Base-by-base conservation (phyloP, 2,329 filamentous ascomycete species). In the Anisogramma anomala region DNA sequence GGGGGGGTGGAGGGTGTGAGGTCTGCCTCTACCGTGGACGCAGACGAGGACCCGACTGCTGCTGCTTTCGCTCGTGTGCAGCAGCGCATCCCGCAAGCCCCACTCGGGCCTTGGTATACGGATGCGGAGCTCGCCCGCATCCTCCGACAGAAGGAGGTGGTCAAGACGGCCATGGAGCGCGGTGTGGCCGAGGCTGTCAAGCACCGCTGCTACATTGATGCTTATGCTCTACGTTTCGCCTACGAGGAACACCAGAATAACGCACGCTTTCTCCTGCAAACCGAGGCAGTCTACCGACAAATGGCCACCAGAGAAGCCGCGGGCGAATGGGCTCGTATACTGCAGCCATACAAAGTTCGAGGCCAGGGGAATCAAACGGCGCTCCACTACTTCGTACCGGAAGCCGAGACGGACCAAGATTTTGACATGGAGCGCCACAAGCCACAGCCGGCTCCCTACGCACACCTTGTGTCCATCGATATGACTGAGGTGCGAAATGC, bases 161-260 rank as follows among this genome's bases (percentile, higher is more conserved):
- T 65, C 19, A 71, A 71, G 50, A 68, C 62, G 52, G 68, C 76
- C 20, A 63, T 80, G 28, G 70, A 76, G 54, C 53, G 58, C 23
- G 73, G 74, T n/a, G 71, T 79, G 22, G 67, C 75, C 8, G 67
- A 76, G 52, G 75, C 75, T 4, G 56, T 80, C 36, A 60, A 65
- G 45, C 66, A 72, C 52, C 64, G 65, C 47, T 71, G 72, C 44
- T 79, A 74, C 54, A 72, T 74, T 40, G 79, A 75, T 7, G 77
- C 76, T 2, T 79, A 69, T 62, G 74, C 76, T 31, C 62, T 80
- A 45, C 66, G 74, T 39, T 69, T 66, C 11, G 62, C 79, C 45
- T 79, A 76, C 55, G 73, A 79, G 49, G 72, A 79, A 52, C 67
- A 70, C 45, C 63, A 64, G 33, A 55, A 60, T 28, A 65, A 77